Evolutionary conservation across 2,329 filamentous ascomycete genomes (phyloP).

Genomic region (Tricladium varicosporioides): DNA sequence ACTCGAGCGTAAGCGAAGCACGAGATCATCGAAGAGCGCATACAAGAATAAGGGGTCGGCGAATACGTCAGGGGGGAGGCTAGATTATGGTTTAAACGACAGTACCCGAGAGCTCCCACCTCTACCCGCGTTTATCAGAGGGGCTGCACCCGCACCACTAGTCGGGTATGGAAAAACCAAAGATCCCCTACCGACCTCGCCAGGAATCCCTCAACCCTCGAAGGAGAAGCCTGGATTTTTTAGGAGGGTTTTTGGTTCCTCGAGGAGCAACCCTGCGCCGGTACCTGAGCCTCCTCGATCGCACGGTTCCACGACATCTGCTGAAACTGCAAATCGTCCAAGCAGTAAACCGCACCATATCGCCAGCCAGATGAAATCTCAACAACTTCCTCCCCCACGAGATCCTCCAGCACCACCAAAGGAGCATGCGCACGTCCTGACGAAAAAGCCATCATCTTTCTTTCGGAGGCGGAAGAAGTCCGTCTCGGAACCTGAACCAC

Average conservation of each 20-base stretch:
- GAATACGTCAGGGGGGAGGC: constrained; percentile 34
- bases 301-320: constrained; percentile 36
- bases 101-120: constrained; percentile 29
- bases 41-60: constrained; percentile 40
- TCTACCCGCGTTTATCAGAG: constrained; percentile 39
- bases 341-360: constrained; percentile 43
- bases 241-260: constrained; percentile 78
- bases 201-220: constrained; percentile 43
- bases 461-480: constrained; percentile 94
- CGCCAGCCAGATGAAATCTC: constrained; percentile 46
- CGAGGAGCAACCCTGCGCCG: constrained; percentile 48
- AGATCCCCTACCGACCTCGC: constrained; percentile 33
- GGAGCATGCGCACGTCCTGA: constrained; percentile 46
- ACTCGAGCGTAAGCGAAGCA: constrained; percentile 56
- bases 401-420: constrained; percentile 30
- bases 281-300: constrained; percentile 32
- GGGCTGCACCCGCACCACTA: constrained; percentile 51
- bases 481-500: constrained; percentile 60
- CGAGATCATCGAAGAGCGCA: constrained; percentile 49
- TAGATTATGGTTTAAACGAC: constrained; percentile 34
- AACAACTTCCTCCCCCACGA: constrained; percentile 23
- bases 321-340: constrained; percentile 39
- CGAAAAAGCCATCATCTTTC: constrained; percentile 93
- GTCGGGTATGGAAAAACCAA: constrained; percentile 49
- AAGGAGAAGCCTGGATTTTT: constrained; percentile 87